Conservation (phyloP, 495 filamentous ascomycete genomes). For the Neurospora intermedia region DNA sequence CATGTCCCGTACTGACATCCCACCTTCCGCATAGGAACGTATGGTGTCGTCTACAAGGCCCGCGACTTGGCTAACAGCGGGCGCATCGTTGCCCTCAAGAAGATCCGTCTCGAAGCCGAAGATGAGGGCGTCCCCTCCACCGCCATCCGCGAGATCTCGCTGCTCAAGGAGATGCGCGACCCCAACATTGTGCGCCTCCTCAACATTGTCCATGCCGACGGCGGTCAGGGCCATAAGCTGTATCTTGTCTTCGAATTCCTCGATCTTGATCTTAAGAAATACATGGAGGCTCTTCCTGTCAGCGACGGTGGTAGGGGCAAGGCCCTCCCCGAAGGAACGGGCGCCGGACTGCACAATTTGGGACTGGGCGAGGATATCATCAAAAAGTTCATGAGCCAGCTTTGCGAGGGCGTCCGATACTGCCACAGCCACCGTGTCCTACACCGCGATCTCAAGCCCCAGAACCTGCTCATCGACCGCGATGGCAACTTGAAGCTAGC, state of each 20-base stretch:
- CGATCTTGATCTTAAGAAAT: slow-evolving; percentile 91
- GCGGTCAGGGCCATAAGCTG: slow-evolving; percentile 59
- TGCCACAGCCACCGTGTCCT: slow-evolving; percentile 93
- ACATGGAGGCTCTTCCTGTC: slow-evolving; percentile 94
- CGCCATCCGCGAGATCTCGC: slow-evolving; percentile 91
- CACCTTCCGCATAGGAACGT: slow-evolving; percentile 51
- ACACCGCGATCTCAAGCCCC: slow-evolving; percentile 94
- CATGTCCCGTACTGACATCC: not conserved
- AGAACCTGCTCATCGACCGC: slow-evolving; percentile 90
- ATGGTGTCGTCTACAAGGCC: slow-evolving; percentile 89
- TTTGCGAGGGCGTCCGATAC: slow-evolving; percentile 84
- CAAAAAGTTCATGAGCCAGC: slow-evolving; percentile 94
- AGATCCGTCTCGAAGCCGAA: slow-evolving; percentile 95
- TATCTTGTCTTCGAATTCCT: slow-evolving; percentile 94
- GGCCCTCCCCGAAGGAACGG: slow-evolving; percentile 70
- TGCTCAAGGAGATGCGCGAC: slow-evolving; percentile 95
- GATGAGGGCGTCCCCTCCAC: slow-evolving; percentile 95
- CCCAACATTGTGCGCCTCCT: slow-evolving; percentile 85
- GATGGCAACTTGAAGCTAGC: slow-evolving; percentile 95
- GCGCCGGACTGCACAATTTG: slow-evolving; percentile 51
- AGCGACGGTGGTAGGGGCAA: slow-evolving; percentile 84
- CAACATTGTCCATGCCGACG: slow-evolving; percentile 95
- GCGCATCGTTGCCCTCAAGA: slow-evolving; percentile 90
- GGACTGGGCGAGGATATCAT: slow-evolving; percentile 86
- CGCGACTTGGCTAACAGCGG: slow-evolving; percentile 66